A percentile compares a stretch with the other conserved stretches of the same genome.
Evolutionary conservation across 2,329 filamentous ascomycete genomes (phyloP).

Genomic region (Rhynchosporium agropyri): DNA sequence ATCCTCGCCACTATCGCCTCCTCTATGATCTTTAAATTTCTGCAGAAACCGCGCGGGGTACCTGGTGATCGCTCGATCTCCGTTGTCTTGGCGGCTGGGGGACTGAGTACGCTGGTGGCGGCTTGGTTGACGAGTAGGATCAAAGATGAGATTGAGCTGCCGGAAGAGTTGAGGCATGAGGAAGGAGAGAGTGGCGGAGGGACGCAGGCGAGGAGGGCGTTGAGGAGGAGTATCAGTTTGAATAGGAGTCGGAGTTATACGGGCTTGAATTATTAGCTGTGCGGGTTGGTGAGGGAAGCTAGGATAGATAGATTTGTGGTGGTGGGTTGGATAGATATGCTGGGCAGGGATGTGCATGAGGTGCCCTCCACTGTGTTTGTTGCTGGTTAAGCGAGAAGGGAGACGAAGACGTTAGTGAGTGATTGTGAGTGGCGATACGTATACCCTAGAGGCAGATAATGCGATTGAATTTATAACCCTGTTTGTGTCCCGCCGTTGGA

Average conservation of each 20-base stretch:
- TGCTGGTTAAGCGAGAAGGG: too few relatives aligned
- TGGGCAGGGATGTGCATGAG: too few relatives aligned
- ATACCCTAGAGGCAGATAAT: too few relatives aligned
- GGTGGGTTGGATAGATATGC: too few relatives aligned
- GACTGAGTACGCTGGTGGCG: conserved; percentile 74
- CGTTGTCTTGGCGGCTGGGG: conserved; percentile 84
- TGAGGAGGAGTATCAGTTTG: conserved; percentile 15
- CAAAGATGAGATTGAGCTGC: conserved; percentile 40
- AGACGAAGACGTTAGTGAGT: too few relatives aligned
- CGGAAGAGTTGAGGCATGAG: conserved; percentile 24
- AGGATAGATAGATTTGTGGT: too few relatives aligned
- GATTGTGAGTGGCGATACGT: too few relatives aligned
- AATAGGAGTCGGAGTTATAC: conserved; percentile 23
- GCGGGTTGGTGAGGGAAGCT: neutral
- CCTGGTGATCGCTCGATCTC: conserved; percentile 86
- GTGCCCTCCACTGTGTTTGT: too few relatives aligned
- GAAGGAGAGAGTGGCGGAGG: conserved; percentile 17
- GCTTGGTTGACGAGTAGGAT: conserved; percentile 59
- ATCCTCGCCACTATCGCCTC: conserved; percentile 86
- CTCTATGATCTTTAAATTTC: conserved; percentile 78
- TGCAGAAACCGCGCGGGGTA: conserved; percentile 84
- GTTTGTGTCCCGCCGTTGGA: too few relatives aligned
- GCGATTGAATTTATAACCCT: too few relatives aligned
- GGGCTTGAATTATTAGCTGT: conserved; percentile 29
- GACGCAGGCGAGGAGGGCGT: conserved; percentile 21